phyloP scores from a whole-genome alignment of 2,329 filamentous ascomycete genomes.

The Sporothrix mexicana region DNA sequence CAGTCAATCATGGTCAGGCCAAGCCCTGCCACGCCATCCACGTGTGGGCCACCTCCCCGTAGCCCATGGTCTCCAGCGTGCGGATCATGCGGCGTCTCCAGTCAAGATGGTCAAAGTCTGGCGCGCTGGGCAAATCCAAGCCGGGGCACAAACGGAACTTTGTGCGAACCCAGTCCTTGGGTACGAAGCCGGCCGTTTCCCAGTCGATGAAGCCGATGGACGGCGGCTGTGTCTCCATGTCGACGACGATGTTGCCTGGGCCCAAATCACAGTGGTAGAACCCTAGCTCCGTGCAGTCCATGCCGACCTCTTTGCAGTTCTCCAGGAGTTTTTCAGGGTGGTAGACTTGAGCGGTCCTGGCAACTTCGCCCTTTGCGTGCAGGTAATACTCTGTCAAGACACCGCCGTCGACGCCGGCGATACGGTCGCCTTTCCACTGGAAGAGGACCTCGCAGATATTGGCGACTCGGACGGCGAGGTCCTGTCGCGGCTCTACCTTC shows the following conservation, averaged over 20 bases:
- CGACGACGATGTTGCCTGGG: background rate
- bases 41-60: conserved; percentile 15
- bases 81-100: conserved; percentile 14
- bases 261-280: conserved; percentile 20
- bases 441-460: conserved; percentile 8
- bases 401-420: conserved; percentile 20
- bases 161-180: conserved; percentile 17
- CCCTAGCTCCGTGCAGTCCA: conserved; percentile 2
- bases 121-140: background rate
- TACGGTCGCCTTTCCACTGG: background rate
- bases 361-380: background rate
- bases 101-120: background rate
- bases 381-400: conserved; percentile 7
- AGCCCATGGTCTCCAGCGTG: conserved; percentile 1
- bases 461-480: background rate
- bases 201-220: conserved; percentile 1
- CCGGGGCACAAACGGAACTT: conserved; percentile 13
- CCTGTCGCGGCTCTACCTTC: conserved; percentile 2
- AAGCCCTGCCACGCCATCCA: conserved; percentile 18
- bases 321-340: background rate
- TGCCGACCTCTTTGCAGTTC: background rate
- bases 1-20: too few species aligned
- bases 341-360: background rate
- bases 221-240: background rate
- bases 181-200: conserved; percentile 22